phyloP scores from a whole-genome alignment of 129 eudicot species.

The Pulicaria dysenterica region DNA sequence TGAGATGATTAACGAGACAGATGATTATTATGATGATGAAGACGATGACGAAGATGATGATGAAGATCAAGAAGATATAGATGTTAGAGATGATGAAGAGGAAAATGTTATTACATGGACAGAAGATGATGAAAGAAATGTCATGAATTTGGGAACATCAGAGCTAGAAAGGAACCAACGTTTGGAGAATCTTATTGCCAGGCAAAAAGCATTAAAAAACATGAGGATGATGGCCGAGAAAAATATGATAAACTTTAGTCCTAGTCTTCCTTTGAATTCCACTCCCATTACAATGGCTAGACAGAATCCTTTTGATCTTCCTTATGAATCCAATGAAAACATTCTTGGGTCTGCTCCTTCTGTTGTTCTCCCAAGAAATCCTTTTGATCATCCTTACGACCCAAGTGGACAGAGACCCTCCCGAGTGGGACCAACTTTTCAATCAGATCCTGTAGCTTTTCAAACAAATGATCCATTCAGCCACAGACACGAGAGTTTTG shows the following conservation, averaged over 20 bases:
- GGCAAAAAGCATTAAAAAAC: constrained; percentile 64
- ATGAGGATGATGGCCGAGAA: constrained; percentile 60
- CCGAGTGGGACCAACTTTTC: constrained; percentile 47
- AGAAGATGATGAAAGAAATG: constrained; percentile 79
- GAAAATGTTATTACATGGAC: constrained; percentile 72
- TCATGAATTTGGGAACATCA: constrained; percentile 72
- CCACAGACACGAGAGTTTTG: constrained; percentile 54
- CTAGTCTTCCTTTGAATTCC: constrained; percentile 53
- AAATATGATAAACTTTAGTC: constrained; percentile 60
- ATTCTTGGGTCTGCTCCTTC: constrained; percentile 77
- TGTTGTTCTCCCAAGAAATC: constrained; percentile 52
- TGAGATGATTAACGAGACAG: constrained; percentile 37
- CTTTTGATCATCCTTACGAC: constrained; percentile 69
- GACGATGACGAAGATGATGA: constrained; percentile 29
- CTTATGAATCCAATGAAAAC: constrained; percentile 50
- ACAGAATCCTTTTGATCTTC: constrained; percentile 58
- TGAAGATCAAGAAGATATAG: constrained; percentile 42
- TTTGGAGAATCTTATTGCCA: constrained; percentile 72
- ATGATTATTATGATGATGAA: constrained; percentile 41
- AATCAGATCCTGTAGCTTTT: constrained; percentile 45
- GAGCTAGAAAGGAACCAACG: constrained; percentile 75
- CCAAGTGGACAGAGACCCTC: constrained; percentile 66
- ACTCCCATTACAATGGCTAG: constrained; percentile 57
- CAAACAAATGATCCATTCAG: constrained; percentile 43
- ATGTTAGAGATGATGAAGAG: constrained; percentile 54